Conservation (phyloP, 2,329 filamentous ascomycete genomes). For the Colletotrichum salicis region DNA sequence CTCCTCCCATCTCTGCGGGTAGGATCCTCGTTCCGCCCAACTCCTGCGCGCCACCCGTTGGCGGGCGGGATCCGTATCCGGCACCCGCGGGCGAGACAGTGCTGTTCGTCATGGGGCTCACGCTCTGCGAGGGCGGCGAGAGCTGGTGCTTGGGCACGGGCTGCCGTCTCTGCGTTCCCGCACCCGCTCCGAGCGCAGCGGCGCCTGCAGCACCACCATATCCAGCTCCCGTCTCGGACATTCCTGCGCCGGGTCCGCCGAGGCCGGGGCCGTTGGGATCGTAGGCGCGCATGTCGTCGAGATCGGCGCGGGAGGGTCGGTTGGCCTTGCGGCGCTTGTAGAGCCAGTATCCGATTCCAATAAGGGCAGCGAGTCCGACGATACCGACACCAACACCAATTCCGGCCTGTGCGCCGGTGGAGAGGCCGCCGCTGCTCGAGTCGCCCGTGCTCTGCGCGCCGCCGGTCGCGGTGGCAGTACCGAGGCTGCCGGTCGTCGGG, state of each 20-base stretch:
- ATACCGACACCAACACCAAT: constrained; percentile 54
- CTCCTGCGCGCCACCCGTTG: constrained; percentile 30
- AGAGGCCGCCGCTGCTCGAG: constrained; percentile 43
- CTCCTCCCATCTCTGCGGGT: constrained; percentile 31
- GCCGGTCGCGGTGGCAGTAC: constrained; percentile 32
- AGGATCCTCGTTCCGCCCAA: constrained; percentile 24
- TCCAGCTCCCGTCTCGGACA: constrained; percentile 24
- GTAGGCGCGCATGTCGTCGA: constrained; percentile 47
- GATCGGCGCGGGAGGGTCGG: constrained; percentile 33
- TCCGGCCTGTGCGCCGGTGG: constrained; percentile 55
- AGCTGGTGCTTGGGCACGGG: constrained; percentile 24
- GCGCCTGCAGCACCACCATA: not conserved
- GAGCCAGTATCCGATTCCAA: constrained; percentile 37
- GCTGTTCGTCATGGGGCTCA: constrained; percentile 31
- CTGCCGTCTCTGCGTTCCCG: constrained; percentile 13
- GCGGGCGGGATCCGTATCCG: constrained; percentile 10
- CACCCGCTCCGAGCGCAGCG: not conserved
- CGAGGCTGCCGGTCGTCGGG: constrained; percentile 40
- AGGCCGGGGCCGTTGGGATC: constrained; percentile 46
- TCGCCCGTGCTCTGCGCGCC: not conserved
- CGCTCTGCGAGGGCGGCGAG: constrained; percentile 24
- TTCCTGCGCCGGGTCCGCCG: constrained; percentile 8
- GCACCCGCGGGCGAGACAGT: constrained; percentile 19
- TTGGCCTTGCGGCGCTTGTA: constrained; percentile 36
- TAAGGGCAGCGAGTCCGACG: constrained; percentile 43